Percentiles rank a stretch among this genome's conserved stretches.
phyloP scores from a whole-genome alignment of 768 basidiomycete genomes.

The Lactarius indigo region DNA sequence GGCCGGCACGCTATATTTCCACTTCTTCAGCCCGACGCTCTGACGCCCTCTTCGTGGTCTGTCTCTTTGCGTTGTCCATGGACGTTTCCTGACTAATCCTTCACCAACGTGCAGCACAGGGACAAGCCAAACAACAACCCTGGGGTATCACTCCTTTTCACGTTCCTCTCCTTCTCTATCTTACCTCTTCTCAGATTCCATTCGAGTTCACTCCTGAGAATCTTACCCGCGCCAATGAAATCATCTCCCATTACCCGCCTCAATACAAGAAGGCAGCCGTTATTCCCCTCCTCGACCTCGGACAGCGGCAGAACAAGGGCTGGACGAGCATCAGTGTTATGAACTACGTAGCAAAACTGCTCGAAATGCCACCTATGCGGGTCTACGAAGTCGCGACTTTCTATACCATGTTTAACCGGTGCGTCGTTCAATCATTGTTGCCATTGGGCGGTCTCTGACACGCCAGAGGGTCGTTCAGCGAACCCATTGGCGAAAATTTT shows the following conservation, averaged over 20 bases:
- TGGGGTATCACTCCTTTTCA: slow-evolving; percentile 45
- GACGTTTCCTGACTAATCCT: slow-evolving; percentile 21
- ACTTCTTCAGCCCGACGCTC: slow-evolving; percentile 52
- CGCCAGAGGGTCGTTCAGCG: slow-evolving; percentile 42
- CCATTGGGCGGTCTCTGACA: not conserved
- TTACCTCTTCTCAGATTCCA: slow-evolving; percentile 56
- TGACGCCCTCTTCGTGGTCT: slow-evolving; percentile 83
- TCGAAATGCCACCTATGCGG: slow-evolving; percentile 96
- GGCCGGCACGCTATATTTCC: slow-evolving; percentile 32
- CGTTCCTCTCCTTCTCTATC: not conserved
- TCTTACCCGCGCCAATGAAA: slow-evolving; percentile 78
- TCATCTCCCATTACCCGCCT: slow-evolving; percentile 90
- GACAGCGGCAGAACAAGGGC: slow-evolving; percentile 95
- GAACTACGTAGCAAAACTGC: slow-evolving; percentile 93
- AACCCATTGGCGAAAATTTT: slow-evolving; percentile 91
- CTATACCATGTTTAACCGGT: slow-evolving; percentile 99
- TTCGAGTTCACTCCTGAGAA: slow-evolving; percentile 85
- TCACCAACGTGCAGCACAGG: slow-evolving; percentile 63
- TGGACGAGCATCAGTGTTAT: slow-evolving; percentile 99
- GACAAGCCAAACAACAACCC: slow-evolving; percentile 95
- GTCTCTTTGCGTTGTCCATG: slow-evolving; percentile 34
- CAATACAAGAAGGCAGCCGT: slow-evolving; percentile 99
- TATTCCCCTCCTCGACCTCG: slow-evolving; percentile 94
- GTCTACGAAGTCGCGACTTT: slow-evolving; percentile 99
- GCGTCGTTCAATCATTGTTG: slow-evolving; percentile 26